Base-by-base conservation (phyloP, 345 rosid species). In the Chamaenerion angustifolium region DNA sequence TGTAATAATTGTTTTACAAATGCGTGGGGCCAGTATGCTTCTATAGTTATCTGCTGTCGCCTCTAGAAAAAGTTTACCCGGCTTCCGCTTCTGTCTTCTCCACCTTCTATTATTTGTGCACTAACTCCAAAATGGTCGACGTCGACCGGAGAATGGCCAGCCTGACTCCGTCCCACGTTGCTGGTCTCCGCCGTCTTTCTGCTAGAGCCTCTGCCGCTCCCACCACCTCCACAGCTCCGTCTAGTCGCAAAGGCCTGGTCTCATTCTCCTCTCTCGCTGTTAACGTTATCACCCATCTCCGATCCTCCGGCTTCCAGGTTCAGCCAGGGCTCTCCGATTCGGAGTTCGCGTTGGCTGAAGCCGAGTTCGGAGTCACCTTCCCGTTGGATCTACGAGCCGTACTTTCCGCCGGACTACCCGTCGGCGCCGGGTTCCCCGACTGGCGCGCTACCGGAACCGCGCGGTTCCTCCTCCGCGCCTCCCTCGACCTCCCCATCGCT, bases 71-170 rank as follows among this genome's bases (percentile, higher is more conserved):
- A 46, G 45, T 55, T 52, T 27, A 52, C 5, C n/a, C n/a, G n/a
- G n/a, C n/a, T n/a, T n/a, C n/a, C n/a, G n/a, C 45, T 13, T 54
- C 40, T 1, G 35, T 16, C 35, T 40, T 11, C 47, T 11, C 45
- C 18, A 40, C 10, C 56, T 4, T n/a, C n/a, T n/a, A n/a, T 27
- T 11, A 47, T 21, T 15, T 14, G 27, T 46, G 51, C 47, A 19
- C 16, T 18, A 15, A 21, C 40, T 42, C 46, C 18, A 60, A 57
- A 59, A 92, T 92, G 98, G 98, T 87, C 49, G 98, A 92, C 75
- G 96, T 92, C 14, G 98, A 92, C 86, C 79, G 98, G 75, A 80
- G 98, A 44, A 75, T 92, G 81, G 56, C 83, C 67, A 89, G 96
- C 64, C 88, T 87, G 9, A 81, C 81, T 41, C 98, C 96, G 74